Conservation (phyloP, 352 stramenopile species). For the Phytophthora multivora region DNA sequence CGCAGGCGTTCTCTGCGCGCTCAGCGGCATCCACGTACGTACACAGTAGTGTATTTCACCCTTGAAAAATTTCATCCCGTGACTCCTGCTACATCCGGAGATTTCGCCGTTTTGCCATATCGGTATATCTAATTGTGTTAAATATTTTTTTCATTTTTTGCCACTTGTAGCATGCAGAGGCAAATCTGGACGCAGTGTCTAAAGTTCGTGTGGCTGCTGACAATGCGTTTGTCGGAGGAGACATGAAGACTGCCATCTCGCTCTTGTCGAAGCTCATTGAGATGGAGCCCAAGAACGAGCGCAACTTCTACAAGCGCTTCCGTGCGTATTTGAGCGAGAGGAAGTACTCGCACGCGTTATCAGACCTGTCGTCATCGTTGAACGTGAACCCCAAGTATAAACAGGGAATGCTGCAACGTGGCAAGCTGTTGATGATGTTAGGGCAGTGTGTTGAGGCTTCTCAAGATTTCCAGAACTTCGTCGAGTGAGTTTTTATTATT, state of each 20-base stretch:
- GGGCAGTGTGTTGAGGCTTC: constrained; percentile 65
- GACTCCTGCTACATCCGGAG: constrained; percentile 3
- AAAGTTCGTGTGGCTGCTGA: constrained; percentile 78
- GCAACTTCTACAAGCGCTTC: constrained; percentile 87
- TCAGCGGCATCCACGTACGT: constrained; percentile 30
- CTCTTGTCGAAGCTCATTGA: constrained; percentile 84
- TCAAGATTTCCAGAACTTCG: constrained; percentile 59
- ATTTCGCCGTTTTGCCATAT: constrained; percentile 6
- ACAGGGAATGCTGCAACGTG: constrained; percentile 73
- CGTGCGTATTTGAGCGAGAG: constrained; percentile 81
- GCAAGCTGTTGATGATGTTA: constrained; percentile 82
- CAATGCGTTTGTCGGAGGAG: constrained; percentile 77
- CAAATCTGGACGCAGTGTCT: constrained; percentile 43
- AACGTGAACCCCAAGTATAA: constrained; percentile 82
- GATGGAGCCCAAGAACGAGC: constrained; percentile 76
- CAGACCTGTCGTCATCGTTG: constrained; percentile 71
- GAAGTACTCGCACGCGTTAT: constrained; percentile 78
- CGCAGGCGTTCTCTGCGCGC: constrained; percentile 24
- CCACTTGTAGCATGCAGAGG: constrained; percentile 22
- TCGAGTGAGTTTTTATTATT: constrained; percentile 44
- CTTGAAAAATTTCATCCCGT: neutral
- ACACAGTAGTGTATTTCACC: no score
- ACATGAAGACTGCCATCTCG: constrained; percentile 80
- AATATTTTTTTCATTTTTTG: constrained; percentile 4
- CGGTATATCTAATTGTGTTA: constrained; percentile 2